phyloP scores from a whole-genome alignment of 768 basidiomycete genomes.

The Podaxis sp. region DNA sequence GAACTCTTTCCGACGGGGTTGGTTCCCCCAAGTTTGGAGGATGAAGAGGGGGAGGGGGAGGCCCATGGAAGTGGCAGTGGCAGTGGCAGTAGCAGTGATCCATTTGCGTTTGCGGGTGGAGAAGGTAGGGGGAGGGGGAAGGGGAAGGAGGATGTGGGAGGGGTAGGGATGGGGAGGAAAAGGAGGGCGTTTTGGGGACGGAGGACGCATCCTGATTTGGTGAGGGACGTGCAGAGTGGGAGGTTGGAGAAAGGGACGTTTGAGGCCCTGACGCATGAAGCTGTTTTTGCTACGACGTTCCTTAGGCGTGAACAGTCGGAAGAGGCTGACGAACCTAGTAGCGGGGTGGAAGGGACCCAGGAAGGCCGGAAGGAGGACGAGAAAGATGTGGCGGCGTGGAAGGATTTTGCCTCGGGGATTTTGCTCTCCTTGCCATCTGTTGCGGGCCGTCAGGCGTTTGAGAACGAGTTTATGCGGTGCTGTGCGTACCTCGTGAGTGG shows the following conservation, averaged over 20 bases:
- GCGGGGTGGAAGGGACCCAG: constrained; percentile 15
- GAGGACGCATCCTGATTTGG: constrained; percentile 69
- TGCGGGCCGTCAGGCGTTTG: constrained; percentile 56
- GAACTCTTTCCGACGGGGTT: constrained; percentile 72
- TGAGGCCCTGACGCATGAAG: constrained; percentile 81
- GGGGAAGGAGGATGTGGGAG: constrained; percentile 20
- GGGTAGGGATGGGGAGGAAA: constrained; percentile 39
- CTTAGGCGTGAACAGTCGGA: constrained; percentile 19
- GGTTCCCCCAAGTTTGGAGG: constrained; percentile 54
- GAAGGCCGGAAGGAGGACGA: constrained; percentile 10
- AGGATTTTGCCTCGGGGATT: constrained; percentile 60
- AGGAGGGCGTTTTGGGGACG: constrained; percentile 80
- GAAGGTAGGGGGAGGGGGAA: constrained; percentile 36
- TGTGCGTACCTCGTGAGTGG: constrained; percentile 66
- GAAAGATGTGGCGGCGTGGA: constrained; percentile 44
- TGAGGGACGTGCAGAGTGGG: constrained; percentile 36
- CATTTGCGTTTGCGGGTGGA: constrained; percentile 21
- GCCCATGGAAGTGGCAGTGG: constrained; percentile 19
- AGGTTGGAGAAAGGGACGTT: constrained; percentile 64
- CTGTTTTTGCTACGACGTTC: constrained; percentile 77
- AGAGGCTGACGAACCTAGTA: not conserved
- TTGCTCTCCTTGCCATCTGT: constrained; percentile 61
- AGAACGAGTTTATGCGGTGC: constrained; percentile 68
- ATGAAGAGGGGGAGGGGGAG: constrained; percentile 34
- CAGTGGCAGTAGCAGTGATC: constrained; percentile 19